Base-by-base conservation (phyloP, 305 asterid species). In the Fraxinus sp. region DNA sequence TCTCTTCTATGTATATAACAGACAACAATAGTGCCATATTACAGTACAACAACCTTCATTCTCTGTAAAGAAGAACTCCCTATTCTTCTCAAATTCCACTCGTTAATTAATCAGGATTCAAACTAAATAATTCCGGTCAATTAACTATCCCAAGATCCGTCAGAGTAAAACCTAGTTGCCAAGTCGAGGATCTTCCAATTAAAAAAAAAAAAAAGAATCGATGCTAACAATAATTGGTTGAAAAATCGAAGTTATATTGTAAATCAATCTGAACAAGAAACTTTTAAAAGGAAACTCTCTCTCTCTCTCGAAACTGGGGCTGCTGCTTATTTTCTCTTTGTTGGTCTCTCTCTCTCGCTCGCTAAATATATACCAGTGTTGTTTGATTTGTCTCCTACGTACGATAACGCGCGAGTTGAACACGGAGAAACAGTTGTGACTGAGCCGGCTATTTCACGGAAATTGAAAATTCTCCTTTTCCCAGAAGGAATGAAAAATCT, bases 401-500 rank as follows among this genome's bases (percentile, higher is more conserved):
- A 85, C 75, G 87, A 87, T 80, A 49, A 87, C 71, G 77, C 84
- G 92, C 85, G 93, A 91, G 91, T 88, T 79, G 85, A 90, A 91
- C 87, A 80, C 93, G 97, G 93, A 85, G 88, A 80, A 81, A 86
- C 92, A 74, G 92, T 88, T 88, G 91, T 84, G 84, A 64, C 68
- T 37, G 82, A 82, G 66, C 72, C 70, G 33, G 81, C 14, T 24
- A 74, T 70, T 70, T 70, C 75, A 70, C 32, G 41, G 75, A 70
- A 70, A 70, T 13, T 28, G 37, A 0, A 68, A 28, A 28, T 6
- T 26, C 36, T 9, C 16, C 35, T 66, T 66, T 66, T 26, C 7
- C 7, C 30, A 6, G 22, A 59, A 59, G 70, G 11, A 59, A 59
- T 22, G 72, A 30, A 66, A 66, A 22, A 66, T 22, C 35, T 18